A percentile compares a stretch with the other conserved stretches of the same genome.
Conservation (phyloP, 331 rosid genomes). For the Quercus lobata region DNA sequence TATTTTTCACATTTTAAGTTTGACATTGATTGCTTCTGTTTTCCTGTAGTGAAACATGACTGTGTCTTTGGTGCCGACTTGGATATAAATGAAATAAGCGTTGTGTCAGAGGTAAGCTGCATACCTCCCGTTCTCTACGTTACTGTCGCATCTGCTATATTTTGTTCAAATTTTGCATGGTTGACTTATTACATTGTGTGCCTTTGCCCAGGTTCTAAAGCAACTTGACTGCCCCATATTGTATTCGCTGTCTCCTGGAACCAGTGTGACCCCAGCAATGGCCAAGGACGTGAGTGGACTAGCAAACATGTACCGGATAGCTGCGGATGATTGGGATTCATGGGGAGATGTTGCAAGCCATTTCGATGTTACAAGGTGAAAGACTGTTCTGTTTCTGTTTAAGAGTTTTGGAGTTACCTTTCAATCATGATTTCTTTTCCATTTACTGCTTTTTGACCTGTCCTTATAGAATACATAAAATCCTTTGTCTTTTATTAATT, state of each 20-base stretch:
- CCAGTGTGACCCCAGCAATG: no score
- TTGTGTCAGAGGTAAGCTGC: slow-evolving; percentile 66
- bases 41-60: no score
- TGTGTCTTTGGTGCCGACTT: no score
- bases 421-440: neutral
- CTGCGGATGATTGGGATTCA: slow-evolving; percentile 94
- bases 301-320: slow-evolving; percentile 83
- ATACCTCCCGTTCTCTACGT: neutral
- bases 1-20: neutral
- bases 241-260: no score
- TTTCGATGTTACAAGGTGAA: slow-evolving; percentile 35
- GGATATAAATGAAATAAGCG: no score
- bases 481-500: neutral
- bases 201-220: slow-evolving; percentile 59
- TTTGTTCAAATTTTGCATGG: neutral
- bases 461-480: neutral
- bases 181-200: slow-evolving; percentile 7
- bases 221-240: slow-evolving; percentile 29
- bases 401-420: slow-evolving; percentile 5
- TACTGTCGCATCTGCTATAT: neutral
- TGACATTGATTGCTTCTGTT: no score
- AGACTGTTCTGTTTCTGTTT: slow-evolving; percentile 3
- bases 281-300: slow-evolving; percentile 20
- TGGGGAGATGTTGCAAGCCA: slow-evolving; percentile 58
- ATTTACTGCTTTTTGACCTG: neutral